These are phyloP conservation scores for Stentor coeruleus DNA, from an alignment of 73 alveolate genomes.

Conservation along the genomic window DNA sequence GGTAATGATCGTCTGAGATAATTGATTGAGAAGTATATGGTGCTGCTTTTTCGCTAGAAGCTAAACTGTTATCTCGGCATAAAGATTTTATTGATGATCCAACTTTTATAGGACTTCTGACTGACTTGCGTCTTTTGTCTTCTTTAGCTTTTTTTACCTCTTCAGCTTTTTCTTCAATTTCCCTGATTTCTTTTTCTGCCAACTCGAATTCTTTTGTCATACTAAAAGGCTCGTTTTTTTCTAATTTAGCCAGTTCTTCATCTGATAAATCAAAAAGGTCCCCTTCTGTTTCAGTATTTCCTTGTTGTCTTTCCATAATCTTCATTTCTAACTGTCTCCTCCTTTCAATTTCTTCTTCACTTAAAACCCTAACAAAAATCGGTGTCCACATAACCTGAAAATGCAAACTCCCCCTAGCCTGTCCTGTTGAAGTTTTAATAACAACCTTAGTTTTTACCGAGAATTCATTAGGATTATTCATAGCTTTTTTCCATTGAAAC, in stretches of 20 bases:
- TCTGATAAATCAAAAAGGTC: not conserved
- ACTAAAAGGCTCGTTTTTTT: not conserved
- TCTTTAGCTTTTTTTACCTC: not conserved
- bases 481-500: not conserved
- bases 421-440: not conserved
- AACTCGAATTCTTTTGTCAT: not conserved
- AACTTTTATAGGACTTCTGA: too few relatives aligned
- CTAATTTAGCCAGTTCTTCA: not conserved
- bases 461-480: not conserved
- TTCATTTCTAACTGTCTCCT: not conserved
- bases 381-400: constrained; percentile 5
- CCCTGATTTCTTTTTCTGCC: not conserved
- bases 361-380: not conserved
- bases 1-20: too few relatives aligned
- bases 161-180: not conserved
- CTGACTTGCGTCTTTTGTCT: too few relatives aligned
- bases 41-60: not conserved
- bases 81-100: too few relatives aligned
- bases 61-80: not conserved
- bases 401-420: not conserved
- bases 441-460: not conserved
- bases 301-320: not conserved
- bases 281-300: not conserved
- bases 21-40: too few relatives aligned
- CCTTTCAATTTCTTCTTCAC: not conserved